Evolutionary conservation across 768 basidiomycete genomes (phyloP).

Genomic region (Tricholoma hemisulphureum): DNA sequence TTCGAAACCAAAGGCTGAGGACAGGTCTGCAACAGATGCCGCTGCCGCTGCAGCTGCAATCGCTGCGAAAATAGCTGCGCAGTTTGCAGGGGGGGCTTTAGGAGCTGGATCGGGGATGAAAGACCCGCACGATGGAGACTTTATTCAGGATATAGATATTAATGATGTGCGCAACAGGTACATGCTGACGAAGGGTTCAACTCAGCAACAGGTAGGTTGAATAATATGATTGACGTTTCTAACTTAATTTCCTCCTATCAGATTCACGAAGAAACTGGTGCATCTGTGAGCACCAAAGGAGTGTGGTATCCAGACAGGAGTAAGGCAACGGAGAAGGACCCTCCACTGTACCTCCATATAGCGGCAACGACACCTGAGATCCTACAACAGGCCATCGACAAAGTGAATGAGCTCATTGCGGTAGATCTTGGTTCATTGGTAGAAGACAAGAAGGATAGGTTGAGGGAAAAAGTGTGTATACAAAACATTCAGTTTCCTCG

Average conservation of each 20-base stretch:
- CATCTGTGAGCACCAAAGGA: slow-evolving; percentile 89
- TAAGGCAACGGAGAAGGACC: slow-evolving; percentile 88
- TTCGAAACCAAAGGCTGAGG: slow-evolving; percentile 20
- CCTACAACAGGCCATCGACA: slow-evolving; percentile 65
- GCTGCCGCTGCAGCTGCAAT: slow-evolving; percentile 73
- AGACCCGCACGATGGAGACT: slow-evolving; percentile 75
- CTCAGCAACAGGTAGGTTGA: slow-evolving; percentile 75
- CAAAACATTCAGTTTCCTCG: neutral
- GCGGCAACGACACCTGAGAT: slow-evolving; percentile 67
- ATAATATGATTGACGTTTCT: neutral
- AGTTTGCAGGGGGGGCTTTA: slow-evolving; percentile 54
- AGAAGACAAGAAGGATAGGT: slow-evolving; percentile 68
- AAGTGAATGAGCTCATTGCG: slow-evolving; percentile 66
- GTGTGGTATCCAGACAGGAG: slow-evolving; percentile 91
- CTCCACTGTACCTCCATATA: slow-evolving; percentile 91
- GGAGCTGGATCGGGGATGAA: slow-evolving; percentile 44
- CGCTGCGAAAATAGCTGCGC: slow-evolving; percentile 91
- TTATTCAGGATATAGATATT: slow-evolving; percentile 89
- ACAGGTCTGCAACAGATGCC: slow-evolving; percentile 57
- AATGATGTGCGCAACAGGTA: slow-evolving; percentile 95
- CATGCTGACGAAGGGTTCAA: slow-evolving; percentile 87
- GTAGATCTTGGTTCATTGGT: slow-evolving; percentile 78
- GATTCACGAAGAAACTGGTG: slow-evolving; percentile 91
- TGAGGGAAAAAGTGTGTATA: slow-evolving; percentile 58
- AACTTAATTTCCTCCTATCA: slow-evolving; percentile 27